Evolutionary conservation across 306 rosid species (phyloP).

Genomic region (Inga oerstediana): DNA sequence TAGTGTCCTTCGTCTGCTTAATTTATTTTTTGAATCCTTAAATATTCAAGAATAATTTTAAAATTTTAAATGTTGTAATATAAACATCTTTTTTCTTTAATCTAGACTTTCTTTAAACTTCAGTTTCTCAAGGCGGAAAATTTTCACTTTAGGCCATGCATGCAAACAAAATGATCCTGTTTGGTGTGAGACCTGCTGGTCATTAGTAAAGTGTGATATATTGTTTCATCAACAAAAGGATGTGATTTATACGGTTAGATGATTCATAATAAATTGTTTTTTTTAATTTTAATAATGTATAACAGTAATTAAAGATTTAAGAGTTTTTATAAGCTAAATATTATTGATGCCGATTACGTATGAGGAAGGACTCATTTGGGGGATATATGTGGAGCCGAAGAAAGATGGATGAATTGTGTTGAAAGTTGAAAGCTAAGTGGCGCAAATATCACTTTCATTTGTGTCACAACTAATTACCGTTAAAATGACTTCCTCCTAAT

Average conservation of each 20-base stretch:
- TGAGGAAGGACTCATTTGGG: slow-evolving; percentile 8
- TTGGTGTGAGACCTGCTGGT: slow-evolving; percentile 7
- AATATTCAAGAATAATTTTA: neutral
- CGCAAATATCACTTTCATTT: slow-evolving; percentile 38
- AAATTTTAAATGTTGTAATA: neutral
- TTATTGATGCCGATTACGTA: neutral
- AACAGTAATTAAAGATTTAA: neutral
- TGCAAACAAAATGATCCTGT: slow-evolving; percentile 6
- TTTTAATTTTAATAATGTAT: neutral
- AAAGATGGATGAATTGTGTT: neutral
- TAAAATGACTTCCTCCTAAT: slow-evolving; percentile 39
- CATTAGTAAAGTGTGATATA: slow-evolving; percentile 21
- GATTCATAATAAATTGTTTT: neutral
- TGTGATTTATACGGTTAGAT: neutral
- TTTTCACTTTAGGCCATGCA: slow-evolving; percentile 1
- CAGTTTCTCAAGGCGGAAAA: neutral
- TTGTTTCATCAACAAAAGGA: neutral
- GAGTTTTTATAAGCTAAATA: neutral
- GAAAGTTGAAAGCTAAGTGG: neutral
- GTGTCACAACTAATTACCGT: slow-evolving; percentile 21
- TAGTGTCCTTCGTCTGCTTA: neutral
- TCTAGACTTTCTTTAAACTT: neutral
- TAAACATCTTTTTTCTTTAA: neutral
- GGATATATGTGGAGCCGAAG: slow-evolving; percentile 10
- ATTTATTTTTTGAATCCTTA: neutral